Base-by-base conservation (phyloP, 768 basidiomycete genomes). In the Kockovaella imperatae region DNA sequence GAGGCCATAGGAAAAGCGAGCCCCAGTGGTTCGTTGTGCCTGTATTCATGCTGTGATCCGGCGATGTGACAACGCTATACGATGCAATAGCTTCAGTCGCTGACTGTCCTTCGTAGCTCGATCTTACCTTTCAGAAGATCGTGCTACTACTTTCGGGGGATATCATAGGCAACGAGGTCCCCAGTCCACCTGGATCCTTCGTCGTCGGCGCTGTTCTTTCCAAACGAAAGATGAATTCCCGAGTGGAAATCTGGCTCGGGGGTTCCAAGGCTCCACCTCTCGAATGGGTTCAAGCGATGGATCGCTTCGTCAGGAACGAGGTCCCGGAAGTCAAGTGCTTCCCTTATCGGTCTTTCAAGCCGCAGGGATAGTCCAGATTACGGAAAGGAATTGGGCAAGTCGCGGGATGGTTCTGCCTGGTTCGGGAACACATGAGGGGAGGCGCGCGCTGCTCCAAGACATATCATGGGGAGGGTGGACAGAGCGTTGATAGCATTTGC, bases 201-300 rank as follows among this genome's bases (percentile, higher is more conserved):
- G 45, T 45, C n/a, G 28, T 45, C 18, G 59, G 55, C 2, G 38
- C 47, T 13, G 51, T 57, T 1, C 24, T 58, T 14, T 49, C 55
- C 10, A 30, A 45, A 30, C 31, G 56, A 40, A 34, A 32, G n/a
- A 46, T 21, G 21, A 38, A 45, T 2, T 57, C 58, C 15, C 48
- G 64, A 6, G 41, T 67, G 28, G 64, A 67, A 36, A 46, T 63
- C 13, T 67, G 64, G 64, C 30, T 67, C 7, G 57, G 55, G n/a
- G 53, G 50, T 14, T 34, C 20, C 0, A 17, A 42, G 0, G 20
- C 24, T 1, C 57, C 57, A n/a, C 21, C 39, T 7, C n/a, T 11
- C n/a, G 48, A 29, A 6, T 63, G 52, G 52, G 24, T 57, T 20
- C 44, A 35, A 11, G 5, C 20, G 1, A 47, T 62, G 3, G 34